Evolutionary conservation across 1,284 basidiomycete genomes (phyloP), one percentile per base, ranked within the genome.

Genomic region (Malassezia vespertilionis): DNA sequence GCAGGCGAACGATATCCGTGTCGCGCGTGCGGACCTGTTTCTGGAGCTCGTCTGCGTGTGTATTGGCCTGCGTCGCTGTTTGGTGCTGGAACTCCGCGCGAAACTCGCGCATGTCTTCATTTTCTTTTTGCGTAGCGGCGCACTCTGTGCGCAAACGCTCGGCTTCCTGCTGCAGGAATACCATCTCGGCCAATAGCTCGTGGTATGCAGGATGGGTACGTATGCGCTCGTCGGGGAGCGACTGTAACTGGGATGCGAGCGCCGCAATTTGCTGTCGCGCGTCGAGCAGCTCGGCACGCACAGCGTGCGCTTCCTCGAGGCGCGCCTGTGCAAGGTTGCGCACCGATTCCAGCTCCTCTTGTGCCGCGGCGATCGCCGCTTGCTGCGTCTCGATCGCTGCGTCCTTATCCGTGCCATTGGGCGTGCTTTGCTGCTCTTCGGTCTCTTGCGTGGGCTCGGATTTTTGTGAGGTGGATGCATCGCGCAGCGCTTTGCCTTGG

Each of bases 21-120:
- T 76, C 75, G 60, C 83, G 80, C 9, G 81, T 78, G 45, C 82
- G 80, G 17, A 81, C 78, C 27, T 90, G 74, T 11, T 75, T 75
- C 63, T 83, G 82, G 46, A 82, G 75, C 65, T 90, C 83, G 33
- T 83, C 78, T 5, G 79, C 47, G 28, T 57, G 46, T 8, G 44
- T 50, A 30, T 44, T 53, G 7, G 61, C 59, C 54, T 65, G 60
- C 14, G 56, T 56, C 40, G 51, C 33, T 4, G 40, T 48, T 31
- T 49, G 46, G 22, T 44, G 44, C 37, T 46, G 31, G 23, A 53
- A 47, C 27, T 51, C 44, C 9, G 20, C n/a, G 24, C 57, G 58
- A n/a, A 58, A 54, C 45, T 65, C 60, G 11, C 67, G 56, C 44
- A 69, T 45, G 9, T 58, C 46, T 4, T 28, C 46, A 12, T 63